phyloP scores from a whole-genome alignment of 176 grass and related monocot genomes.

The Tuctoria greenei region DNA sequence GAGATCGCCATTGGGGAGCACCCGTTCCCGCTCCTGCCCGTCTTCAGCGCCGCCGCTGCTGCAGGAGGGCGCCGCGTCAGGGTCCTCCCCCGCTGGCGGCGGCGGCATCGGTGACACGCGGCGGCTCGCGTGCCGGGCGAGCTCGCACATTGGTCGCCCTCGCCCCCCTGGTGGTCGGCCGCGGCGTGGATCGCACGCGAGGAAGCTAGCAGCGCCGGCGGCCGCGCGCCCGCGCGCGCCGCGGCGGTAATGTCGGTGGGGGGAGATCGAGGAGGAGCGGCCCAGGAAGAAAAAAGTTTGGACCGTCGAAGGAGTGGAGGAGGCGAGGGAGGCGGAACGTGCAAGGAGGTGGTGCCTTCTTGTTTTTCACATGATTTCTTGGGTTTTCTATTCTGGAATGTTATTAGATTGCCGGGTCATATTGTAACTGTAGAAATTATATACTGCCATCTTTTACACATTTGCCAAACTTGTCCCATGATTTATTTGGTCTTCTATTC shows the following conservation, averaged over 20 bases:
- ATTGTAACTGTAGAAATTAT: background rate
- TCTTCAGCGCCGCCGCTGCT: conserved; percentile 29
- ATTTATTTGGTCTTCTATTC: background rate
- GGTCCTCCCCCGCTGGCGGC: conserved; percentile 42
- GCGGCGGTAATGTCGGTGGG: conserved; percentile 62
- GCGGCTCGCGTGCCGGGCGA: conserved; percentile 30
- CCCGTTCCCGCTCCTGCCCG: conserved; percentile 25
- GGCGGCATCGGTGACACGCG: conserved; percentile 60
- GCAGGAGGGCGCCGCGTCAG: conserved; percentile 46
- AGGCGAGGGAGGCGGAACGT: conserved; percentile 35
- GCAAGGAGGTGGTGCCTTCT: conserved; percentile 33
- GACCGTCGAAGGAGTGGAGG: conserved; percentile 38
- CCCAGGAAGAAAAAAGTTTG: conserved; percentile 35
- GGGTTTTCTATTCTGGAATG: conserved; percentile 37
- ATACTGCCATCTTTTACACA: background rate
- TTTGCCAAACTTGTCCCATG: background rate
- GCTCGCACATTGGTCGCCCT: conserved; percentile 55
- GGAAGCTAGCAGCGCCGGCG: conserved; percentile 39
- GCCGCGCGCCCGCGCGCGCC: conserved; percentile 42
- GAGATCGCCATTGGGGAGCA: conserved; percentile 68
- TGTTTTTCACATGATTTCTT: conserved; percentile 15
- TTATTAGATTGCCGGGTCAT: background rate
- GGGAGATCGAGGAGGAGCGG: conserved; percentile 19
- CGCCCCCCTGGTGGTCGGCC: conserved; percentile 12
- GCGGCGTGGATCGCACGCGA: conserved; percentile 22